Conservation (phyloP, 257 asterid genomes). For the Cordia subcordata region DNA sequence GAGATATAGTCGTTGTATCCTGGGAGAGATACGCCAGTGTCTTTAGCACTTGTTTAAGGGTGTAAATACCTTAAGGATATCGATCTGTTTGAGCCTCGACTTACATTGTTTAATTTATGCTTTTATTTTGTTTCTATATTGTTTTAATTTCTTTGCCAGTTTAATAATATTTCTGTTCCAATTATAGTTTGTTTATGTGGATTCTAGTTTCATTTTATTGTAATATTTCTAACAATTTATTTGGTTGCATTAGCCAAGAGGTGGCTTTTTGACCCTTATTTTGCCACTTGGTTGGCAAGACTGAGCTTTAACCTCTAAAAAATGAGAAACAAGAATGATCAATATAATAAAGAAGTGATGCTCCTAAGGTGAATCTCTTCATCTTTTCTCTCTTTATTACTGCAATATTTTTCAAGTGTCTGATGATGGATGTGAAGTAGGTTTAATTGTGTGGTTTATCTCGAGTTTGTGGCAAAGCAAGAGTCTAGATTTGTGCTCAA, state of each 20-base stretch:
- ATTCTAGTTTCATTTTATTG: too few species aligned
- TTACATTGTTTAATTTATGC: too few species aligned
- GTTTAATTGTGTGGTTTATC: background rate
- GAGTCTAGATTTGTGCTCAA: conserved; percentile 4
- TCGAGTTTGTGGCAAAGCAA: background rate
- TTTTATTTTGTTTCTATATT: too few species aligned
- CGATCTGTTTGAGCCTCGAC: too few species aligned
- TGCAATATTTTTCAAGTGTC: background rate
- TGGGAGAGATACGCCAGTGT: too few species aligned
- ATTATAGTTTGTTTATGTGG: too few species aligned
- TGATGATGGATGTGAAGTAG: background rate
- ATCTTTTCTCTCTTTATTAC: background rate
- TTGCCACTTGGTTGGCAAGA: conserved; percentile 37
- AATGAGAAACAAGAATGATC: conserved; percentile 11
- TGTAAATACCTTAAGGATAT: too few species aligned
- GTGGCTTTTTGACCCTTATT: conserved; percentile 31
- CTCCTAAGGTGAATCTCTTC: conserved; percentile 1
- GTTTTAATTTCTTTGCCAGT: too few species aligned
- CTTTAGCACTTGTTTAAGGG: too few species aligned
- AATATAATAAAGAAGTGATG: conserved; percentile 12
- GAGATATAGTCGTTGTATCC: too few species aligned
- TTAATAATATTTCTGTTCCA: too few species aligned
- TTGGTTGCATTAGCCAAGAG: conserved; percentile 37
- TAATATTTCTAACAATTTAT: too few species aligned
- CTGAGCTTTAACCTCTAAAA: background rate